A percentile compares a stretch with the other conserved stretches of the same genome.
These are phyloP conservation scores for Geosiphon pyriformis DNA, from an alignment of 192 early-diverging fungal genomes.

Conservation along the genomic window DNA sequence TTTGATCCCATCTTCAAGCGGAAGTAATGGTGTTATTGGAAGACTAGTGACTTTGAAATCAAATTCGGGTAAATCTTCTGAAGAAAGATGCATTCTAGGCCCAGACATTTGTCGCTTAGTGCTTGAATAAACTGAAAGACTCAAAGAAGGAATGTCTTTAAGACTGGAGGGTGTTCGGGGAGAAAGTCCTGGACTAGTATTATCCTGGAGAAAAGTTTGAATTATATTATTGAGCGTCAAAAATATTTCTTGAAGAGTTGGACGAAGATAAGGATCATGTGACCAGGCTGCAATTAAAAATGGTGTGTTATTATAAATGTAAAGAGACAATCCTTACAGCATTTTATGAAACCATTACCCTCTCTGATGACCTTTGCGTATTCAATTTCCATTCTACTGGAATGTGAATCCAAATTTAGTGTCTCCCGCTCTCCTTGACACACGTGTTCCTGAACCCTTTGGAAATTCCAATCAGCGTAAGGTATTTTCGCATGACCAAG, in stretches of 20 bases:
- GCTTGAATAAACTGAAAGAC: background rate
- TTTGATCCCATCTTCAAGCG: slow-evolving; percentile 19
- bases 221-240: background rate
- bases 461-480: background rate
- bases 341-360: background rate
- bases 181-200: background rate
- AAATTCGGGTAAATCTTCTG: background rate
- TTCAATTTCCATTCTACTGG: background rate
- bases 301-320: background rate
- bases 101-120: background rate
- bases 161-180: background rate
- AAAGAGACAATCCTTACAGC: no score
- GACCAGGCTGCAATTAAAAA: slow-evolving; percentile 7
- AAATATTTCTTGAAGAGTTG: background rate
- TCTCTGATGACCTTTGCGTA: background rate
- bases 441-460: slow-evolving; percentile 12
- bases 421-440: background rate
- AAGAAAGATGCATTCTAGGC: background rate
- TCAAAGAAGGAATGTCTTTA: background rate
- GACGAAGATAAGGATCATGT: slow-evolving; percentile 5
- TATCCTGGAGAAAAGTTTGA: background rate
- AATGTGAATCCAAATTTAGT: background rate
- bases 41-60: background rate
- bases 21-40: slow-evolving; percentile 1
- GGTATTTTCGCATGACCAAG: slow-evolving; percentile 7